These are phyloP conservation scores for Obelidium mucronatum DNA, from an alignment of 192 early-diverging fungal genomes.

Conservation along the genomic window DNA sequence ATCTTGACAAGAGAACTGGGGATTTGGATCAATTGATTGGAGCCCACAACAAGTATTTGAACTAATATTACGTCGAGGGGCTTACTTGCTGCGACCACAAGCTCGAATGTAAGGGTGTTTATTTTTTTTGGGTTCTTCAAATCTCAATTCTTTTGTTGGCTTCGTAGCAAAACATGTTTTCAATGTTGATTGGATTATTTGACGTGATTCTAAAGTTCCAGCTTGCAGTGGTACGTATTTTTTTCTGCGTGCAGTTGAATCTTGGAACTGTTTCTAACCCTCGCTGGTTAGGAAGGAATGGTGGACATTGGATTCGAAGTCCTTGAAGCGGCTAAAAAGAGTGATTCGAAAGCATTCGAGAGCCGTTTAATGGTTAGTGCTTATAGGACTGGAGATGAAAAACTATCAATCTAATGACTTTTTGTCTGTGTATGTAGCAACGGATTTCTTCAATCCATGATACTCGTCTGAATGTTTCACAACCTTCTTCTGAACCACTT, in stretches of 20 bases:
- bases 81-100: conserved; percentile 52
- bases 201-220: conserved; percentile 31
- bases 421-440: not conserved
- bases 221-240: conserved; percentile 6
- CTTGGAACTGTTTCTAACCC: not conserved
- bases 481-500: no score
- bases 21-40: conserved; percentile 85
- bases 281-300: not conserved
- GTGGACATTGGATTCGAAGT: conserved; percentile 14
- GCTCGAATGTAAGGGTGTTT: conserved; percentile 12
- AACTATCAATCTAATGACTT: not conserved
- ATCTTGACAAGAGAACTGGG: conserved; percentile 61
- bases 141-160: no score
- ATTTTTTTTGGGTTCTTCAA: no score
- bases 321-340: not conserved
- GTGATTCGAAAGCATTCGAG: not conserved
- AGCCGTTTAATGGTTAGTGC: conserved; percentile 10
- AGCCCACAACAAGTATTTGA: conserved; percentile 80
- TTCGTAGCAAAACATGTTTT: conserved; percentile 27
- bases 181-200: conserved; percentile 32
- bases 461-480: not conserved
- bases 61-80: conserved; percentile 69
- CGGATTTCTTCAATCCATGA: conserved; percentile 24
- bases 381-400: not conserved
- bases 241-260: not conserved